Base-by-base conservation (phyloP, 768 basidiomycete species). In the Mycena chlorophos region DNA sequence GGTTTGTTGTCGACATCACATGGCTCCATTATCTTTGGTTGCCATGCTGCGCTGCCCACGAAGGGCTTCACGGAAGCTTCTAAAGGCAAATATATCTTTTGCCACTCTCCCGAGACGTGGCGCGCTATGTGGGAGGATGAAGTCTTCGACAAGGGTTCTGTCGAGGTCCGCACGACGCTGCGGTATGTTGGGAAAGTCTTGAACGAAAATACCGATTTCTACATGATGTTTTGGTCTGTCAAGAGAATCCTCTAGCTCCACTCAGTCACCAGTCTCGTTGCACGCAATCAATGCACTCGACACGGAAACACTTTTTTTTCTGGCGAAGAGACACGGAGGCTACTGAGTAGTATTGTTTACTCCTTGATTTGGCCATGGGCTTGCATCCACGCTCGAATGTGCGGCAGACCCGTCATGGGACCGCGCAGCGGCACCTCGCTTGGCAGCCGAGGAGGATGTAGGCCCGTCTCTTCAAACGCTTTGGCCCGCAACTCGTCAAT, bases 11-110 rank as follows among this genome's bases (percentile, higher is more conserved):
- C 74, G 0, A 74, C 73, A 2, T 62, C 63, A 23, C 71, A 76
- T 1, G 81, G 80, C 2, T 78, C 79, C 2, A 58, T 78, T 22
- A 75, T 81, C 34, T 76, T 80, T 54, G 80, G 82, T 75, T 53
- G 60, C 23, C 79, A 81, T 54, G 61, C 55, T 26, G 75, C 67
- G 3, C 57, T 56, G 16, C 61, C 65, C 12, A 66, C 73, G 54
- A 74, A 71, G 51, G 76, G 75, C 1, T 50, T 54, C 20, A 30
- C 20, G 1, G 10, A 29, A 6, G 57, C 42, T 2, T 34, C 48
- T 5, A 30, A 19, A 4, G 42, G 30, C 6, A 56, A 26, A 13
- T 27, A 46, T 0, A 65, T 75, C 56, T 74, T 73, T 51, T 73
- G 71, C 48, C 74, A 77, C 53, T 73, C 70, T 20, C 70, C 66